phyloP scores from a whole-genome alignment of 106 monocot species.

The Acorus gramineus region DNA sequence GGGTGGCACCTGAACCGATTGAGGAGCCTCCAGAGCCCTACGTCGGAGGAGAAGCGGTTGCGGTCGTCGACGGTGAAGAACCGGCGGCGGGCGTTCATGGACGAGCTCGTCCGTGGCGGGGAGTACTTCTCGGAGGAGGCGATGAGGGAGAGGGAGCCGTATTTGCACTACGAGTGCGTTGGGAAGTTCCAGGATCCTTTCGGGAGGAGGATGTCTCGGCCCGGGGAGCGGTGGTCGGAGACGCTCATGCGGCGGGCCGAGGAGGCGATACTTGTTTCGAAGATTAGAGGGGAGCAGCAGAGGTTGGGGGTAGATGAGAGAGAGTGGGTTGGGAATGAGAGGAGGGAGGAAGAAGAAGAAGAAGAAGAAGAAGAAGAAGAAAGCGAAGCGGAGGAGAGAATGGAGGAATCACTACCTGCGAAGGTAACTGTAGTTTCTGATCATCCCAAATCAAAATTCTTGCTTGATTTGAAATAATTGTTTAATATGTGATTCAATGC shows the following conservation, averaged over 20 bases:
- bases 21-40: slow-evolving; percentile 21
- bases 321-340: slow-evolving; percentile 65
- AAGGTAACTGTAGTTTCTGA: slow-evolving; percentile 1
- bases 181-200: slow-evolving; percentile 79
- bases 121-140: slow-evolving; percentile 91
- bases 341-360: slow-evolving; percentile 21
- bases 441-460: no score
- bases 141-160: slow-evolving; percentile 92
- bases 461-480: no score
- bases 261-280: slow-evolving; percentile 53
- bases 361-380: slow-evolving; percentile 49
- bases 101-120: slow-evolving; percentile 36
- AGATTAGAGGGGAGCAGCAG: slow-evolving; percentile 73
- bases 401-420: not conserved
- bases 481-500: no score
- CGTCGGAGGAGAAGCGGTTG: slow-evolving; percentile 18
- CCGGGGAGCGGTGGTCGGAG: slow-evolving; percentile 89
- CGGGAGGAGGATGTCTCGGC: slow-evolving; percentile 59
- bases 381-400: slow-evolving; percentile 20
- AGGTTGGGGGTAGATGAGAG: slow-evolving; percentile 54
- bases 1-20: slow-evolving; percentile 54
- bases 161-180: slow-evolving; percentile 69
- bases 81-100: slow-evolving; percentile 73
- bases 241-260: slow-evolving; percentile 81
- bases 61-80: slow-evolving; percentile 50